phyloP scores from a whole-genome alignment of 345 rosid species.

The Salix brachista region DNA sequence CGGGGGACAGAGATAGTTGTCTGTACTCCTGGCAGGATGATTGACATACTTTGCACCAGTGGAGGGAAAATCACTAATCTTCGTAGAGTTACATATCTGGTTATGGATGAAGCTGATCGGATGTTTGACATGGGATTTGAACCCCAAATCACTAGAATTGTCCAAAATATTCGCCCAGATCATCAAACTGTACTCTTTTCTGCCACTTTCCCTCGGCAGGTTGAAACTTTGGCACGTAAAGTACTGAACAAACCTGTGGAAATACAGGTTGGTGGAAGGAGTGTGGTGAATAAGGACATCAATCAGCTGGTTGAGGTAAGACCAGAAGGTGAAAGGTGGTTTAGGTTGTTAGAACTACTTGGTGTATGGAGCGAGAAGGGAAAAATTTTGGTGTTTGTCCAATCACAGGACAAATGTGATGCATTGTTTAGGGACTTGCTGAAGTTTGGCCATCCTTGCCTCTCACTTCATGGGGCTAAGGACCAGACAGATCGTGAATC shows the following conservation, averaged over 20 bases:
- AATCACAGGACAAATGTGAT: conserved; percentile 87
- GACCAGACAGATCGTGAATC: conserved; percentile 96
- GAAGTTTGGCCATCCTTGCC: conserved; percentile 80
- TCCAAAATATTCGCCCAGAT: conserved; percentile 91
- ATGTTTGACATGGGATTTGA: conserved; percentile 99
- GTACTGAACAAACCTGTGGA: conserved; percentile 81
- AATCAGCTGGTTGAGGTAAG: conserved; percentile 86
- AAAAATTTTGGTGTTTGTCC: conserved; percentile 80
- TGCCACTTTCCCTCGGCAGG: conserved; percentile 96
- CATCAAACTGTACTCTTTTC: conserved; percentile 95
- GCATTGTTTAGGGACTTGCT: conserved; percentile 71
- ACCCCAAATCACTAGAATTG: conserved; percentile 88
- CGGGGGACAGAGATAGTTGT: conserved; percentile 96
- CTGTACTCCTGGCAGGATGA: conserved; percentile 97
- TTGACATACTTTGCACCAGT: conserved; percentile 92
- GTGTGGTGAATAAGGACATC: conserved; percentile 95
- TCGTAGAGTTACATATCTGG: conserved; percentile 77
- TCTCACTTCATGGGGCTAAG: conserved; percentile 94
- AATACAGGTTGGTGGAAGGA: conserved; percentile 96
- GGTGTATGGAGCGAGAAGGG: conserved; percentile 99
- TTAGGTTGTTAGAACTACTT: conserved; percentile 78
- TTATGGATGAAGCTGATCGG: conserved; percentile 97
- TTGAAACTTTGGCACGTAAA: conserved; percentile 86
- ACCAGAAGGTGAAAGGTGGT: conserved; percentile 82
- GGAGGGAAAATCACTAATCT: conserved; percentile 88